Base-by-base conservation (phyloP, 2,329 filamentous ascomycete species). In the Clarireedia sp. region DNA sequence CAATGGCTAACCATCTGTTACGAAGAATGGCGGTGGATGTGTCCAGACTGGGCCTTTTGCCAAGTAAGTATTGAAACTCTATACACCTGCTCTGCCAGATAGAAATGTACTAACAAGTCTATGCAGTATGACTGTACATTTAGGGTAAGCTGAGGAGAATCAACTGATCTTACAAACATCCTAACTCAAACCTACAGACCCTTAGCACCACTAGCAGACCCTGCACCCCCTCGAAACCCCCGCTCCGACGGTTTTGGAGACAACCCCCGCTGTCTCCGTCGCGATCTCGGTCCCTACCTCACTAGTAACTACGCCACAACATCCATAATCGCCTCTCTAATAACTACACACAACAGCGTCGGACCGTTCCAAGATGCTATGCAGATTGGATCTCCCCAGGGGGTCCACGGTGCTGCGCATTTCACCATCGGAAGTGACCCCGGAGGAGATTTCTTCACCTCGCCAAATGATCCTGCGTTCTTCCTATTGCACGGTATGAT, bases 1-100 rank as follows among this genome's bases (percentile, higher is more conserved):
- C 10, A 33, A 33, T 33, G 10, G 29, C 29, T 33, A 33, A 33
- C 29, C 29, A 33, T 33, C 9, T 33, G 29, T 41, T 41, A 19
- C 38, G 19, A 41, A 41, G 19, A 73, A 73, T 2, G 79, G 79
- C 16, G 78, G 79, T 43, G 79, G 79, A 2, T 82, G 78, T 62
- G 71, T 83, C 3, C 69, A 67, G 16, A 71, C 68, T 1, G 74
- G 75, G 1, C 74, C 75, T 1, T 76, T 78, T 65, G 69, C 62
- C 52, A 67, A 75, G 38, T 41, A 41, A 41, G 38, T 17, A 41
- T 19, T 41, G 38, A 41, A 41, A 33, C 29, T 33, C 29, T 33
- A 33, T 33, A 33, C 29, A 33, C 29, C 10, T 33, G 29, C 29
- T 33, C 29, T 33, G 29, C 29, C 10, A 33, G 29, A 12, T 33